Evolutionary conservation across 805 yeast species (phyloP).

Genomic region (Scheffersomyces amazonensis): DNA sequence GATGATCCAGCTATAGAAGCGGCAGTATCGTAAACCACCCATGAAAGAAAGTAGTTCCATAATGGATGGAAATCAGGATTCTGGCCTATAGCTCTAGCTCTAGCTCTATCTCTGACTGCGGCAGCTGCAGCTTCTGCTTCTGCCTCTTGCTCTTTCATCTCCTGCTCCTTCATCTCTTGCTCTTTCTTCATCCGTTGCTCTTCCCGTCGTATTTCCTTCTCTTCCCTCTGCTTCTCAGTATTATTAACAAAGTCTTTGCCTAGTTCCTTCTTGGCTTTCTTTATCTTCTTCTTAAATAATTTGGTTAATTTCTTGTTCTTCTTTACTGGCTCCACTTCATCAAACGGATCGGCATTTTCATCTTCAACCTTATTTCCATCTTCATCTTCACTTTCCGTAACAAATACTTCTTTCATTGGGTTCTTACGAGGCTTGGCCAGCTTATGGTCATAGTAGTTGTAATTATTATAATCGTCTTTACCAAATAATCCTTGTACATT

Average conservation of each 20-base stretch:
- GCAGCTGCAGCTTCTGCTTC: slow-evolving; percentile 1
- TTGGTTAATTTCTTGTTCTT: slow-evolving; percentile 6
- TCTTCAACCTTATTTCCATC: slow-evolving; percentile 18
- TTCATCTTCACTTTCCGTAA: slow-evolving; percentile 10
- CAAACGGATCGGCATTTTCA: slow-evolving; percentile 6
- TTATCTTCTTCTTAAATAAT: slow-evolving; percentile 12
- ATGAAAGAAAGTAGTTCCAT: slow-evolving; percentile 37
- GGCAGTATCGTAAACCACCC: slow-evolving; percentile 27
- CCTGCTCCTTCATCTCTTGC: neutral
- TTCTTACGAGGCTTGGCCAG: slow-evolving; percentile 5
- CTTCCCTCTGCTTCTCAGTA: slow-evolving; percentile 15
- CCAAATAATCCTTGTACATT: slow-evolving; percentile 26
- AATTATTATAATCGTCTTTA: slow-evolving; percentile 28
- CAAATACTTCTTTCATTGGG: slow-evolving; percentile 17
- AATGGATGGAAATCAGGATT: slow-evolving; percentile 26
- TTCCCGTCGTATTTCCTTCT: slow-evolving; percentile 5
- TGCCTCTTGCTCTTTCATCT: slow-evolving; percentile 2
- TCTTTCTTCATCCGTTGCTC: slow-evolving; percentile 1
- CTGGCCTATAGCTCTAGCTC: slow-evolving; percentile 11
- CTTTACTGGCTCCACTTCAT: neutral
- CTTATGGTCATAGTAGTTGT: slow-evolving; percentile 30
- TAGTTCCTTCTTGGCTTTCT: slow-evolving; percentile 21
- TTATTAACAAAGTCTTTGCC: slow-evolving; percentile 18
- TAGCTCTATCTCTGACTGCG: slow-evolving; percentile 6
- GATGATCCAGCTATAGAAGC: too few relatives aligned